phyloP scores from a whole-genome alignment of 129 eudicot genomes.

The Flaveria linearis region DNA sequence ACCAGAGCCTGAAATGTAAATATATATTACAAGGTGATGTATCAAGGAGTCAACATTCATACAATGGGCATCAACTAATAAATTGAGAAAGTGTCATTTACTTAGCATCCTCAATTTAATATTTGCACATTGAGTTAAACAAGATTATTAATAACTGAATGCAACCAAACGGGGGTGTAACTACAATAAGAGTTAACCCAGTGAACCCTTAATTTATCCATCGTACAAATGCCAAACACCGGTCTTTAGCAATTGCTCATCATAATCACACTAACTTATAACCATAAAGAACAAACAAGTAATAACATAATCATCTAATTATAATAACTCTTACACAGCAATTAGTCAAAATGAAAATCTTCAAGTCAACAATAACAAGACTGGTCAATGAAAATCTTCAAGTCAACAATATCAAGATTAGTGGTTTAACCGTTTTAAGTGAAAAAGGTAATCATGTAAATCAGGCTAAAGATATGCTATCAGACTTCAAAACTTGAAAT shows the following conservation, averaged over 20 bases:
- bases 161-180: neutral
- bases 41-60: conserved; percentile 14
- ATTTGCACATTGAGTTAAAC: neutral
- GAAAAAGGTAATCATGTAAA: neutral
- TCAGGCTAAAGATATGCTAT: neutral
- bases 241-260: conserved; percentile 10
- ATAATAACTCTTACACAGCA: too few relatives aligned
- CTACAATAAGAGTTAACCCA: neutral
- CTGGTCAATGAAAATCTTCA: too few relatives aligned
- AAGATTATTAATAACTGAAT: neutral
- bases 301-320: conserved; percentile 2
- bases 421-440: neutral
- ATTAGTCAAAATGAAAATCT: too few relatives aligned
- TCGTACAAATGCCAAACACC: neutral
- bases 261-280: conserved; percentile 4
- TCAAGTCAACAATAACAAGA: too few relatives aligned
- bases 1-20: conserved; percentile 73
- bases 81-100: too few relatives aligned
- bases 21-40: conserved; percentile 7
- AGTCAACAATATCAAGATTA: neutral
- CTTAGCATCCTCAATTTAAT: neutral
- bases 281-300: neutral
- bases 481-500: neutral
- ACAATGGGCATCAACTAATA: neutral
- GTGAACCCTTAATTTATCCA: neutral